Base-by-base conservation (phyloP, 805 yeast genomes). In the Starmerella asiatica region DNA sequence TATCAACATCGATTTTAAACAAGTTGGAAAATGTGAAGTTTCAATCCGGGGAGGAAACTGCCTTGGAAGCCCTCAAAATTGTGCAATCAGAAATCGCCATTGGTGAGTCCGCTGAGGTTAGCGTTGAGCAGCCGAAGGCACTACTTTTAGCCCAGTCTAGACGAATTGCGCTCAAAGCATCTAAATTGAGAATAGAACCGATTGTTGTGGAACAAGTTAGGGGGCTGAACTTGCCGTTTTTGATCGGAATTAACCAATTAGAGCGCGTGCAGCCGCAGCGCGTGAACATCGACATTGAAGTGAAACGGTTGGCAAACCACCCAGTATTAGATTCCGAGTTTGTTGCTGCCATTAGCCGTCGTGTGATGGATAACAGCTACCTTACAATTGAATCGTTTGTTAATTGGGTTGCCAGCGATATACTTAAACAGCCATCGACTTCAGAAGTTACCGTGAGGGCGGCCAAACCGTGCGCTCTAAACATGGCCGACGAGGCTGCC, bases 361-460 rank as follows among this genome's bases (percentile, higher is more conserved):
- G 76, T 51, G 80, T 84, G n/a, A 93, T 81, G 52, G 56, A 54
- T n/a, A 71, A 94, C 1, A 74, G 75, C 46, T 91, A 83, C 63
- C 79, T 82, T 53, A 91, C 99, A 0, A 93, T 91, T 1, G 99
- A 91, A 56, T 95, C 96, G 0, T 66, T 91, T 34, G 93, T 82
- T 3, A 70, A 75, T 43, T 70, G 75, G 9, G 78, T 83, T 21
- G 76, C 83, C 3, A 76, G 75, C 46, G 55, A 73, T 34, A 62
- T 77, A 2, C 62, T 71, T 28, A 64, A 67, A 42, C 47, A 49
- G 2, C 61, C 63, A 19, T 5, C 18, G 8, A 64, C 73, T 5
- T 51, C 56, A 4, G 52, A 59, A 18, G 71, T 70, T 1, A 55
- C 57, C 1, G 91, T 81, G 1, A 66, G 65, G 21, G 94, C 85